These are phyloP conservation scores for Cutaneotrichosporon curvatum DNA, from an alignment of 1,284 basidiomycete species.

Conservation along the genomic window DNA sequence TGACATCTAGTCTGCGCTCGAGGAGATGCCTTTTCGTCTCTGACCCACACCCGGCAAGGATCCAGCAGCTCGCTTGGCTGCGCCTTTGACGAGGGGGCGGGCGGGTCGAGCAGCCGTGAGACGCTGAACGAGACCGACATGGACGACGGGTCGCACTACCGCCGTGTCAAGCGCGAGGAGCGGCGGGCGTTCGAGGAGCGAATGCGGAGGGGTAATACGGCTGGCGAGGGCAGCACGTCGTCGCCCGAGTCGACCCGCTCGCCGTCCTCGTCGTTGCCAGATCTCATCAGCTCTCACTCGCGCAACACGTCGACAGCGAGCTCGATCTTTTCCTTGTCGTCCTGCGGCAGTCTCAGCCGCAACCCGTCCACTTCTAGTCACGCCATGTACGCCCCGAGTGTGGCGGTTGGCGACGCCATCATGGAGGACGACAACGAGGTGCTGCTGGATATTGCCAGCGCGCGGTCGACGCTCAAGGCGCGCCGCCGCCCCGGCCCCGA, in stretches of 20 bases:
- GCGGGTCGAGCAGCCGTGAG: too few relatives aligned
- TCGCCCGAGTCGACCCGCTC: constrained; percentile 18
- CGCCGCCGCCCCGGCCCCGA: not conserved
- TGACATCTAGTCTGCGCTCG: constrained; percentile 38
- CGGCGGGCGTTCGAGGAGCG: constrained; percentile 27
- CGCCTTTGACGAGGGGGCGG: not conserved
- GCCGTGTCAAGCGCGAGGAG: constrained; percentile 37
- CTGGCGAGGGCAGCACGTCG: too few relatives aligned
- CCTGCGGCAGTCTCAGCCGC: constrained; percentile 25
- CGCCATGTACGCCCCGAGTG: constrained; percentile 16
- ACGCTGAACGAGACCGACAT: not conserved
- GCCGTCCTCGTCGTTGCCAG: constrained; percentile 26
- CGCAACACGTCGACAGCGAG: constrained; percentile 30
- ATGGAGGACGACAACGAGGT: constrained; percentile 38
- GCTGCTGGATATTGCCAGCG: not conserved
- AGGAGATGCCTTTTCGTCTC: constrained; percentile 41
- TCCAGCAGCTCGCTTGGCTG: constrained; percentile 4
- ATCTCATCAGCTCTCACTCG: constrained; percentile 27
- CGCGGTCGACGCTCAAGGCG: constrained; percentile 10
- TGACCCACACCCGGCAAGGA: constrained; percentile 34
- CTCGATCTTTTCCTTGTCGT: constrained; percentile 26
- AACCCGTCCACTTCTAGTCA: constrained; percentile 29
- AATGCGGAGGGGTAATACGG: constrained; percentile 9
- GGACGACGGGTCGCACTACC: constrained; percentile 35
- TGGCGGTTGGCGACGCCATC: constrained; percentile 32